These are phyloP conservation scores for Xylona heveae DNA, from an alignment of 495 filamentous ascomycete species.

Conservation along the genomic window DNA sequence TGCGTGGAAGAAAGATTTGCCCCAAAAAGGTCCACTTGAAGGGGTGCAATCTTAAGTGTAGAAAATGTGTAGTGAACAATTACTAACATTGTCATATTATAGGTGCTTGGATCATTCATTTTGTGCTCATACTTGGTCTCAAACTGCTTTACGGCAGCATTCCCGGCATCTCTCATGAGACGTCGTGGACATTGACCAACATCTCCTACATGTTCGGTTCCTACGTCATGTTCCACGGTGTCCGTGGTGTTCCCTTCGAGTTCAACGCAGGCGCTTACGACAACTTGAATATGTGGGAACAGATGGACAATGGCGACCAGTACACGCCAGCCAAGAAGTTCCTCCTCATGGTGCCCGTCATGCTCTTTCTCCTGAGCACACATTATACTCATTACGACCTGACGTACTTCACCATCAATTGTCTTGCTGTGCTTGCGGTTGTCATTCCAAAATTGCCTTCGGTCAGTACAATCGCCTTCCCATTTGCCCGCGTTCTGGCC, in stretches of 20 bases:
- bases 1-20: no score
- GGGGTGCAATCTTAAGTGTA: no score
- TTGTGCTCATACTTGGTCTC: slow-evolving; percentile 68
- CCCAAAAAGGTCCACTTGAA: no score
- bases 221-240: slow-evolving; percentile 98
- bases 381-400: slow-evolving; percentile 98
- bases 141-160: slow-evolving; percentile 95
- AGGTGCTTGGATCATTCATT: slow-evolving; percentile 96
- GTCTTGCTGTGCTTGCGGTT: slow-evolving; percentile 71
- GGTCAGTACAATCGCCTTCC: slow-evolving; percentile 30
- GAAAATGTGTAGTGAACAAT: no score
- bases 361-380: slow-evolving; percentile 87
- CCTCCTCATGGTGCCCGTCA: slow-evolving; percentile 77
- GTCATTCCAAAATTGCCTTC: slow-evolving; percentile 90
- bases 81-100: slow-evolving; percentile 6
- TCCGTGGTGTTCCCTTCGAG: slow-evolving; percentile 93
- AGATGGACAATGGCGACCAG: slow-evolving; percentile 97
- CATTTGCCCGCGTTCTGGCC: not conserved
- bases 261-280: slow-evolving; percentile 99
- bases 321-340: slow-evolving; percentile 99
- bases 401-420: slow-evolving; percentile 92
- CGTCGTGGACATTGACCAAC: slow-evolving; percentile 95
- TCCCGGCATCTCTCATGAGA: slow-evolving; percentile 86
- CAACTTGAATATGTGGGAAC: slow-evolving; percentile 99
- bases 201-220: slow-evolving; percentile 98